Evolutionary conservation across 441 rosid species (phyloP).

Genomic region (Erodium trifolium): DNA sequence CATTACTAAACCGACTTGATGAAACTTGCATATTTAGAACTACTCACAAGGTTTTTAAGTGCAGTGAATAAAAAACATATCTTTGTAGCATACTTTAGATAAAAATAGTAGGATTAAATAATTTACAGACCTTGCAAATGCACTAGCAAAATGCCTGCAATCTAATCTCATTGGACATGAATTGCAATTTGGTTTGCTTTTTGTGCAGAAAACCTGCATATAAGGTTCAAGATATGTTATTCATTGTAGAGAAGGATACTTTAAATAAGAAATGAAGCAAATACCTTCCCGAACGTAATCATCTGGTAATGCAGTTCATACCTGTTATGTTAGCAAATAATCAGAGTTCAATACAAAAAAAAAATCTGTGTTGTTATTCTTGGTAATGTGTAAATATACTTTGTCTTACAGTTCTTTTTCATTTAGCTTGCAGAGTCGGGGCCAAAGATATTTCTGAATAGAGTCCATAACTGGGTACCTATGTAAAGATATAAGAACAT

Average conservation of each 20-base stretch:
- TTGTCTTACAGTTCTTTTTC: conserved; percentile 66
- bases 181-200: conserved; percentile 91
- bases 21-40: not conserved
- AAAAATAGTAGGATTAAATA: too few relatives aligned
- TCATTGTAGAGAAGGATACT: conserved; percentile 16
- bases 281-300: conserved; percentile 89
- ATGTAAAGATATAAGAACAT: conserved; percentile 9
- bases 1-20: conserved; percentile 13
- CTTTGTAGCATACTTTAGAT: too few relatives aligned
- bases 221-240: conserved; percentile 20
- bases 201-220: conserved; percentile 94
- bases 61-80: too few relatives aligned
- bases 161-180: conserved; percentile 99
- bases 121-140: conserved; percentile 51
- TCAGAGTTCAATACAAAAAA: conserved; percentile 5
- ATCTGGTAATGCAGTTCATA: conserved; percentile 42
- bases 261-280: conserved; percentile 11
- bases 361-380: conserved; percentile 6
- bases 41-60: too few relatives aligned
- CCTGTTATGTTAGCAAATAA: conserved; percentile 31
- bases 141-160: conserved; percentile 44
- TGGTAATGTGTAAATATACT: conserved; percentile 9
- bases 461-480: conserved; percentile 94
- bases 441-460: conserved; percentile 95
- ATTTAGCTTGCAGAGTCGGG: conserved; percentile 95